A percentile compares a stretch with the other conserved stretches of the same genome.
Evolutionary conservation across 2,329 filamentous ascomycete species (phyloP).

Genomic region (Rhexocercosporidium sp.): DNA sequence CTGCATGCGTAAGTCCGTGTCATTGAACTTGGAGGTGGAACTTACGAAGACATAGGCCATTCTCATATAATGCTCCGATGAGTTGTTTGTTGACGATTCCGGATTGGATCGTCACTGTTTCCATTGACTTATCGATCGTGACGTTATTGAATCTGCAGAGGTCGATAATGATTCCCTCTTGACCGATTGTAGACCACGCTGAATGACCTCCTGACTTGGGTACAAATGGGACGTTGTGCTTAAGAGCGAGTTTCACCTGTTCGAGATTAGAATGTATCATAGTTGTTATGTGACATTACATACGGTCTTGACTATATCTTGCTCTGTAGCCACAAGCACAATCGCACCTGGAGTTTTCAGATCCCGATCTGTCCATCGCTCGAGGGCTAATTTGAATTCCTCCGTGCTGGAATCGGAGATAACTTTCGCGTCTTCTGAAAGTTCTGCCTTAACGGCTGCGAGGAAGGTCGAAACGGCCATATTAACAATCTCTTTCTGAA

Average conservation of each 20-base stretch:
- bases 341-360: neutral
- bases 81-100: constrained; percentile 2
- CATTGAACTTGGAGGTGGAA: neutral
- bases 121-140: neutral
- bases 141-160: neutral
- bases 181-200: neutral
- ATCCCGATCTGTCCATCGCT: neutral
- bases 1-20: neutral
- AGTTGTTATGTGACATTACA: neutral
- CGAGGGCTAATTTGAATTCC: neutral
- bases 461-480: neutral
- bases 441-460: neutral
- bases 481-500: too few species aligned
- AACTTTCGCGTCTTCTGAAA: neutral
- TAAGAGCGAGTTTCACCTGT: neutral
- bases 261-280: neutral
- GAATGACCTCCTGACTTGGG: neutral
- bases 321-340: neutral
- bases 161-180: neutral
- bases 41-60: neutral
- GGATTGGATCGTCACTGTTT: neutral
- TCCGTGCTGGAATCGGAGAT: neutral
- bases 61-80: neutral
- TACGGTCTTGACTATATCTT: neutral
- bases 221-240: neutral